Percentiles rank a stretch among this genome's conserved stretches.
Conservation (phyloP, 2,329 filamentous ascomycete species). For the Ophiocordyceps robertsii region DNA sequence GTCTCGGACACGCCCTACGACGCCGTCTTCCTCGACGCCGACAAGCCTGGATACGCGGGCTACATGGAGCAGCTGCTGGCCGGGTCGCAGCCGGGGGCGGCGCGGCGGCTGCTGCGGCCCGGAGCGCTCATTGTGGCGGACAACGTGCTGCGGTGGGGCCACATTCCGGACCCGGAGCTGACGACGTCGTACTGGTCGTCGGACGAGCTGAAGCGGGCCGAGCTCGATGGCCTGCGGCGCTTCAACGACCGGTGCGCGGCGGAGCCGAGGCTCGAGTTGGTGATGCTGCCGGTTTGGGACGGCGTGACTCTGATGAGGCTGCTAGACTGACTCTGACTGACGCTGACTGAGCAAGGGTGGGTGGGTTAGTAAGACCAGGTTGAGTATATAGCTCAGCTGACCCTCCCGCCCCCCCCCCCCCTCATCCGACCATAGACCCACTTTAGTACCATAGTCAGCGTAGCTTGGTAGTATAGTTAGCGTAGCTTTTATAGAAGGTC, state of each 20-base stretch:
- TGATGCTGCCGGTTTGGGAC: constrained; percentile 29
- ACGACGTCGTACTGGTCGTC: not conserved
- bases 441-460: too few relatives aligned
- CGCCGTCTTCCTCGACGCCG: constrained; percentile 39
- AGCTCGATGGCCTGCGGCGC: constrained; percentile 16
- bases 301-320: constrained; percentile 25
- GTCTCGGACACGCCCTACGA: constrained; percentile 27
- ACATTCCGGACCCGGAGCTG: constrained; percentile 25
- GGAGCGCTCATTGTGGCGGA: constrained; percentile 40
- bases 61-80: constrained; percentile 33
- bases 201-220: constrained; percentile 6
- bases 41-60: constrained; percentile 35
- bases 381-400: too few relatives aligned
- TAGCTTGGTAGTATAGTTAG: too few relatives aligned
- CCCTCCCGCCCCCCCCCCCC: too few relatives aligned
- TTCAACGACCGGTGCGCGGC: constrained; percentile 21
- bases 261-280: constrained; percentile 23
- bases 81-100: constrained; percentile 22
- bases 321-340: constrained; percentile 17
- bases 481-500: too few relatives aligned
- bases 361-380: not conserved
- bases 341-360: not conserved
- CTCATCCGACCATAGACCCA: too few relatives aligned
- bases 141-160: constrained; percentile 35
- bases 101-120: constrained; percentile 28